Evolutionary conservation across 345 rosid genomes (phyloP), one percentile per base, ranked within the genome.

Genomic region (Hibiscus tridactylites): DNA sequence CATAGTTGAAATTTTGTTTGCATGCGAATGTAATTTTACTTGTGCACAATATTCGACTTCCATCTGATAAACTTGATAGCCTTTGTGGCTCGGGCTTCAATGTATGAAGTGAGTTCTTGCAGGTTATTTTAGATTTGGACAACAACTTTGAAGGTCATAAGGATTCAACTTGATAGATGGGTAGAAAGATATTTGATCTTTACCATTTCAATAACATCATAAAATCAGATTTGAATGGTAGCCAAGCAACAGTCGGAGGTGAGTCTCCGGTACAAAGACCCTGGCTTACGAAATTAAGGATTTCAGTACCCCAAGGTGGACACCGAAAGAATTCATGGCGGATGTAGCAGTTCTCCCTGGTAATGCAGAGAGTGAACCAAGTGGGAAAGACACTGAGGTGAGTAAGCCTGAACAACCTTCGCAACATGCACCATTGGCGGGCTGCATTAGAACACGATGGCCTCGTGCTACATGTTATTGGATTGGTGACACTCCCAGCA

Each of bases 21-120:
- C 12, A 37, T 7, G 12, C 3, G 42, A 28, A 64, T 60, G 50
- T 37, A 39, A 60, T 9, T 58, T 26, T 58, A 53, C 12, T 5
- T 17, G 3, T 75, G 87, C 88, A 37, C 96, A 81, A 79, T 77
- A 75, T 92, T 66, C 83, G 78, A 75, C 85, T 96, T 73, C 90
- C 96, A 13, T 75, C 81, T 0, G 92, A 91, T 77, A 96, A 84
- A 83, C 74, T 88, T 0, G 91, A 89, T 52, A 84, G 82, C 66
- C 88, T 96, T 68, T 84, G 91, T 71, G 78, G 87, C 82, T 75
- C 93, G 0, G 98, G 97, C 71, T 92, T 88, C 70, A 88, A 92
- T 9, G 97, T 96, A 19, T 96, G 99, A 98, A 92, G 97, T 54
- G 99, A 96, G 78, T 86, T 96, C 81, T 96, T 97, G 98, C 97